Conservation (phyloP, 1,139 yeast species). For the Taphrina communis region DNA sequence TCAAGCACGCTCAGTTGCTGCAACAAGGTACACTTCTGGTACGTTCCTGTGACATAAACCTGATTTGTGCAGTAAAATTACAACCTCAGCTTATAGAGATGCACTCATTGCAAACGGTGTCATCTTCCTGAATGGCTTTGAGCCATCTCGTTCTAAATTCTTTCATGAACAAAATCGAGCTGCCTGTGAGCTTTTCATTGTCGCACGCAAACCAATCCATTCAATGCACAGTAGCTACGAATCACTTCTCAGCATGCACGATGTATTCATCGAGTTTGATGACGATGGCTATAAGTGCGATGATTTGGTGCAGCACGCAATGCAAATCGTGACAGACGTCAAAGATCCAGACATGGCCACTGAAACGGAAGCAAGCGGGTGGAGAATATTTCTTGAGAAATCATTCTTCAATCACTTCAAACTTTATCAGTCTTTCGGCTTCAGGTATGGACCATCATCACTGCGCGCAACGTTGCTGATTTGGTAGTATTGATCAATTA, state of each 20-base stretch:
- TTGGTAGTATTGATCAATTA: neutral
- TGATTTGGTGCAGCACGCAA: neutral
- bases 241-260: neutral
- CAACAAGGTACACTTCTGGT: too few relatives aligned
- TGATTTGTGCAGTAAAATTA: neutral
- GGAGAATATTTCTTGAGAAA: constrained; percentile 1
- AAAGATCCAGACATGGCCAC: constrained; percentile 3
- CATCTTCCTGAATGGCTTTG: neutral
- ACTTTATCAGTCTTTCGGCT: neutral
- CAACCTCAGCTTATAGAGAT: neutral
- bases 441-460: neutral
- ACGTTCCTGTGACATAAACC: too few relatives aligned
- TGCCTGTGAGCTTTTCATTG: constrained; percentile 1
- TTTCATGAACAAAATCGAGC: constrained; percentile 9
- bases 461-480: neutral
- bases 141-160: constrained; percentile 10
- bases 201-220: neutral
- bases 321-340: constrained; percentile 5
- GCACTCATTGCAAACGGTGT: neutral
- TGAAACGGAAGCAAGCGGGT: neutral
- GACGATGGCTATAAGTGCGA: constrained; percentile 9
- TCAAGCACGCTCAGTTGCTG: too few relatives aligned
- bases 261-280: neutral
- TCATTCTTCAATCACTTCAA: neutral
- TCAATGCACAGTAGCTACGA: neutral